Percentiles rank a stretch among this genome's conserved stretches.
Evolutionary conservation across 1,284 basidiomycete genomes (phyloP).

Genomic region (Neonothopanus nambi): DNA sequence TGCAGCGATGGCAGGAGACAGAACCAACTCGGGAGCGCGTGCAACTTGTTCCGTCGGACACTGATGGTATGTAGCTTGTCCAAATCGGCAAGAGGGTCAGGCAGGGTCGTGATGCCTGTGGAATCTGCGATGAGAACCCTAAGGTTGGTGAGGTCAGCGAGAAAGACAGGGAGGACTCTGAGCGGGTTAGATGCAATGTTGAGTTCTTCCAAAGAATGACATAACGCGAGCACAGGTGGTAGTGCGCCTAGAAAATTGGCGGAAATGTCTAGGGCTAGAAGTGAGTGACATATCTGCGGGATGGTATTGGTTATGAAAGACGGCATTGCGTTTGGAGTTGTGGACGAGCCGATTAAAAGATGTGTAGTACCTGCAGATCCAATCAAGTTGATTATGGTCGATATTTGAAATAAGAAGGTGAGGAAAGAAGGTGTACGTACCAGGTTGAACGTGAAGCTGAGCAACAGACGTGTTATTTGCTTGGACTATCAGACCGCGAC

Average conservation of each 20-base stretch:
- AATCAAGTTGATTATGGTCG: constrained; percentile 4
- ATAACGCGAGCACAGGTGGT: constrained; percentile 77
- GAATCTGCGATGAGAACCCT: constrained; percentile 89
- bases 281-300: constrained; percentile 70
- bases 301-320: constrained; percentile 68
- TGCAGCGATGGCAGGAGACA: constrained; percentile 83
- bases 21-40: constrained; percentile 92
- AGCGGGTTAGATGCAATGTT: constrained; percentile 92
- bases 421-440: constrained; percentile 39
- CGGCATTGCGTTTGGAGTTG: constrained; percentile 75
- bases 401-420: constrained; percentile 5
- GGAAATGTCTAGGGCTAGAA: constrained; percentile 90
- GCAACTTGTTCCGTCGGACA: constrained; percentile 84
- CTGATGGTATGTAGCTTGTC: constrained; percentile 85
- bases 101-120: constrained; percentile 78
- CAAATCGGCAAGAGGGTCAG: constrained; percentile 65
- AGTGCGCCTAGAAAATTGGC: constrained; percentile 82
- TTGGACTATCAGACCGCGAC: constrained; percentile 75
- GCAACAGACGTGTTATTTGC: constrained; percentile 62
- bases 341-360: constrained; percentile 77
- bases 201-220: constrained; percentile 86
- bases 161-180: constrained; percentile 79
- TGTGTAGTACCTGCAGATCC: constrained; percentile 79
- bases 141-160: constrained; percentile 75
- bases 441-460: constrained; percentile 66